These are phyloP conservation scores for Coemansia sp. DNA, from an alignment of 192 early-diverging fungal species.

Conservation along the genomic window DNA sequence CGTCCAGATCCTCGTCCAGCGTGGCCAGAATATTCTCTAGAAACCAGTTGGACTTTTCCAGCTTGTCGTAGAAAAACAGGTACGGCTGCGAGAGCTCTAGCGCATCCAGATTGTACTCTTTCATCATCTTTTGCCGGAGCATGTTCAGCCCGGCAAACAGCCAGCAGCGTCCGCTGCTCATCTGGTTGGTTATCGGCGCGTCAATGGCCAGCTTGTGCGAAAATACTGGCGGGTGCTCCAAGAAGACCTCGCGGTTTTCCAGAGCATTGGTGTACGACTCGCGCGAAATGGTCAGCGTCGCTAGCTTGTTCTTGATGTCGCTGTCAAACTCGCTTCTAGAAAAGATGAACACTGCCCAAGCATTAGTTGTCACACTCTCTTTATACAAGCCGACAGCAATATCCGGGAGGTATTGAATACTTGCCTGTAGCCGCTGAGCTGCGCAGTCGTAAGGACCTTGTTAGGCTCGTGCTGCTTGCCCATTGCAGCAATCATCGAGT, in stretches of 20 bases:
- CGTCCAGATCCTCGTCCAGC: slow-evolving; percentile 63
- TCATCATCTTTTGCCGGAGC: slow-evolving; percentile 68
- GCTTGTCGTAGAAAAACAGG: slow-evolving; percentile 78
- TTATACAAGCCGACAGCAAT: too few species aligned
- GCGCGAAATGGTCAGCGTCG: slow-evolving; percentile 65
- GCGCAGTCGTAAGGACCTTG: slow-evolving; percentile 13
- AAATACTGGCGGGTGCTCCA: slow-evolving; percentile 40
- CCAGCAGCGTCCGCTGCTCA: slow-evolving; percentile 79
- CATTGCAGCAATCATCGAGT: not conserved
- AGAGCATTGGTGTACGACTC: slow-evolving; percentile 63
- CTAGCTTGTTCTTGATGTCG: slow-evolving; percentile 71
- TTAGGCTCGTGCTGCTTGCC: slow-evolving; percentile 7
- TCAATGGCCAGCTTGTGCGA: slow-evolving; percentile 56
- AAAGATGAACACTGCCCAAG: not conserved
- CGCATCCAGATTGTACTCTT: slow-evolving; percentile 75
- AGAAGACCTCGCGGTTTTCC: slow-evolving; percentile 58
- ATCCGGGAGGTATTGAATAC: too few species aligned
- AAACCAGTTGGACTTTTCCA: slow-evolving; percentile 85
- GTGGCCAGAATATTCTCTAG: slow-evolving; percentile 74
- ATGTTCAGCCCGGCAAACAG: slow-evolving; percentile 81
- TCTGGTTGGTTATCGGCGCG: slow-evolving; percentile 70
- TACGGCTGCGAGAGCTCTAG: slow-evolving; percentile 81
- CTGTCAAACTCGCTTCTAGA: slow-evolving; percentile 49
- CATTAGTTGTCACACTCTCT: not conserved
- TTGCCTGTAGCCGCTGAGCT: slow-evolving; percentile 36